phyloP scores from a whole-genome alignment of 768 basidiomycete species.

The Neoboletus magnificus region DNA sequence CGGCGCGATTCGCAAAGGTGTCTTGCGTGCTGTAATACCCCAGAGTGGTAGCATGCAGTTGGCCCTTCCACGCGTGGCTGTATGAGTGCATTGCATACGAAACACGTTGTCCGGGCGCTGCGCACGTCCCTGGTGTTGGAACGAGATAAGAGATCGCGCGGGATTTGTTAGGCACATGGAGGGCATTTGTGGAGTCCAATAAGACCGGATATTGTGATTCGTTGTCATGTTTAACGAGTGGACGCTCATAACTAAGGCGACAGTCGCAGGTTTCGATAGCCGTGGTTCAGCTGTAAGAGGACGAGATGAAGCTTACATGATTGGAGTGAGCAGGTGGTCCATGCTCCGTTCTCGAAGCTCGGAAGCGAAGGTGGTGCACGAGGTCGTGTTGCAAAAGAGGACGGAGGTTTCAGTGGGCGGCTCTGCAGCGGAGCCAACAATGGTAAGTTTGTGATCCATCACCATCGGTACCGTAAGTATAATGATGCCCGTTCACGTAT shows the following conservation, averaged over 20 bases:
- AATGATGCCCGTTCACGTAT: slow-evolving; percentile 30
- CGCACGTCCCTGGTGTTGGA: not conserved
- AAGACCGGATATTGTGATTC: not conserved
- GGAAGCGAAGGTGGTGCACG: slow-evolving; percentile 24
- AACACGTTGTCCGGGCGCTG: slow-evolving; percentile 14
- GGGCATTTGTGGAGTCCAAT: not conserved
- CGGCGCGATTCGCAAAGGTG: slow-evolving; percentile 13
- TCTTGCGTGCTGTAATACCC: slow-evolving; percentile 15
- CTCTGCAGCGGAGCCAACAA: slow-evolving; percentile 14
- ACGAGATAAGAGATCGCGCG: not conserved
- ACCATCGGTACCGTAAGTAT: slow-evolving; percentile 30
- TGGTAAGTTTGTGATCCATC: slow-evolving; percentile 23
- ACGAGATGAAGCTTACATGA: slow-evolving; percentile 15
- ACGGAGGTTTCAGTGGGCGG: not conserved
- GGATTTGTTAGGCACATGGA: not conserved
- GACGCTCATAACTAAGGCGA: slow-evolving; percentile 4
- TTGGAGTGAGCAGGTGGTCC: slow-evolving; percentile 12
- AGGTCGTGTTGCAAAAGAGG: slow-evolving; percentile 20
- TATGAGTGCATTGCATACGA: slow-evolving; percentile 10
- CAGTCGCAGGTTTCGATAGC: not conserved
- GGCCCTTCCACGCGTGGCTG: slow-evolving; percentile 4
- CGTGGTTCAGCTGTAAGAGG: not conserved
- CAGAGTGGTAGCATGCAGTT: slow-evolving; percentile 10
- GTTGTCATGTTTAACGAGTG: slow-evolving; percentile 6
- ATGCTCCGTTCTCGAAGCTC: slow-evolving; percentile 26